Evolutionary conservation across 108 stramenopile species (phyloP).

Genomic region (Fragilaria radians): DNA sequence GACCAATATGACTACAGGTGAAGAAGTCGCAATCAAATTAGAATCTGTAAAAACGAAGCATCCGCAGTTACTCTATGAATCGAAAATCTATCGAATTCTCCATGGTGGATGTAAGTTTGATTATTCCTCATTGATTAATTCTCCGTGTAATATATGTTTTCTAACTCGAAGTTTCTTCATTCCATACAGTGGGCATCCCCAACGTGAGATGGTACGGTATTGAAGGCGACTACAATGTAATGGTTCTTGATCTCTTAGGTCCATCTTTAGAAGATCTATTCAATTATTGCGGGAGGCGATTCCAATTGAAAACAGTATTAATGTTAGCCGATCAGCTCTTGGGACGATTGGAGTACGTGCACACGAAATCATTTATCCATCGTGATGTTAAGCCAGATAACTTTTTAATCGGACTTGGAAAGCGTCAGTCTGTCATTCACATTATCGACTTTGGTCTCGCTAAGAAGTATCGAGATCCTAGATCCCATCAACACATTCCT

Average conservation of each 20-base stretch:
- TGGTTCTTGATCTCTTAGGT: conserved; percentile 99
- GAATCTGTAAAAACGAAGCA: conserved; percentile 94
- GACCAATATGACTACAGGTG: conserved; percentile 95
- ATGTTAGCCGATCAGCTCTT: conserved; percentile 99
- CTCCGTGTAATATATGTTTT: no score
- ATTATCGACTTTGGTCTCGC: conserved; percentile 99
- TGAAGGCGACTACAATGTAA: conserved; percentile 99
- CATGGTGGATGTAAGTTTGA: conserved; percentile 96
- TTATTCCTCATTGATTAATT: no score
- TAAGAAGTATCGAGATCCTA: conserved; percentile 98
- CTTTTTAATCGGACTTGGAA: conserved; percentile 98
- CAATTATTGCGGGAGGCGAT: conserved; percentile 98
- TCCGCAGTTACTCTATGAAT: conserved; percentile 97
- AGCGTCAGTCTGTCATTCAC: conserved; percentile 93
- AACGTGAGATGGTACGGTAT: conserved; percentile 99
- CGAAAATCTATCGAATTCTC: conserved; percentile 98
- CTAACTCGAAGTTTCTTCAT: not conserved
- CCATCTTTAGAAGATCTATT: conserved; percentile 98
- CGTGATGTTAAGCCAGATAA: conserved; percentile 99
- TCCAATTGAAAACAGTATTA: conserved; percentile 94
- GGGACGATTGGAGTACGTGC: conserved; percentile 96
- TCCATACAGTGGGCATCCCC: conserved; percentile 68
- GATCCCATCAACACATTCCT: conserved; percentile 98
- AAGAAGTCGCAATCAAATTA: conserved; percentile 98
- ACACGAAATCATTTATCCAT: conserved; percentile 99